phyloP scores from a whole-genome alignment of 768 basidiomycete genomes.

The Trametes villosa region DNA sequence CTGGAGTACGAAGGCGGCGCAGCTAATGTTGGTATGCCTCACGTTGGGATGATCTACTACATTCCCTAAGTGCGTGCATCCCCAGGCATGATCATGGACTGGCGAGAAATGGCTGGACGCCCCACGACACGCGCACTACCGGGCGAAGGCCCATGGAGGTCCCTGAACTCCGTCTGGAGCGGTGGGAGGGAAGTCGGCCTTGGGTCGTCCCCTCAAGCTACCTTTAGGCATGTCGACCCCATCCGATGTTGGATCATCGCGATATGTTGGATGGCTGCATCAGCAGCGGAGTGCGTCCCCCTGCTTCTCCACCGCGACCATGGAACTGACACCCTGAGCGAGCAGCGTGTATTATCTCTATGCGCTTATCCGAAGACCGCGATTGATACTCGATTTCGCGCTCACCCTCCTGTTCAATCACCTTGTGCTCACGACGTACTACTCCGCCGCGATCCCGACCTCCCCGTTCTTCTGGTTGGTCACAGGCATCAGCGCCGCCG shows the following conservation, averaged over 20 bases:
- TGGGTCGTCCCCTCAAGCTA: conserved; percentile 52
- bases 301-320: conserved; percentile 4
- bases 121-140: conserved; percentile 73
- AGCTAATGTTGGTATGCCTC: conserved; percentile 66
- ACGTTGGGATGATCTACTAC: not conserved
- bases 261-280: conserved; percentile 82
- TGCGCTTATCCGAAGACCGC: conserved; percentile 85
- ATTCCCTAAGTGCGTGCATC: not conserved
- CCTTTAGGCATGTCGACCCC: conserved; percentile 74
- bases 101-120: conserved; percentile 91
- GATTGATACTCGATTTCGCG: conserved; percentile 93
- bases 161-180: conserved; percentile 78
- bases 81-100: conserved; percentile 92
- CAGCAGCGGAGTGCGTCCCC: conserved; percentile 77
- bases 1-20: conserved; percentile 78
- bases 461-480: conserved; percentile 94
- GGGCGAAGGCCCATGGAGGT: conserved; percentile 66
- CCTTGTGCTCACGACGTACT: conserved; percentile 92
- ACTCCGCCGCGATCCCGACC: conserved; percentile 79
- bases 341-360: conserved; percentile 82
- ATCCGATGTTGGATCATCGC: conserved; percentile 91
- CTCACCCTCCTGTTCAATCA: conserved; percentile 92
- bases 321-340: conserved; percentile 32
- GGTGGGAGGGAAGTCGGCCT: conserved; percentile 76
- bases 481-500: conserved; percentile 67